Percentiles rank a stretch among this genome's conserved stretches.
These are phyloP conservation scores for Claviceps arundinis DNA, from an alignment of 2,329 filamentous ascomycete species.

Conservation along the genomic window DNA sequence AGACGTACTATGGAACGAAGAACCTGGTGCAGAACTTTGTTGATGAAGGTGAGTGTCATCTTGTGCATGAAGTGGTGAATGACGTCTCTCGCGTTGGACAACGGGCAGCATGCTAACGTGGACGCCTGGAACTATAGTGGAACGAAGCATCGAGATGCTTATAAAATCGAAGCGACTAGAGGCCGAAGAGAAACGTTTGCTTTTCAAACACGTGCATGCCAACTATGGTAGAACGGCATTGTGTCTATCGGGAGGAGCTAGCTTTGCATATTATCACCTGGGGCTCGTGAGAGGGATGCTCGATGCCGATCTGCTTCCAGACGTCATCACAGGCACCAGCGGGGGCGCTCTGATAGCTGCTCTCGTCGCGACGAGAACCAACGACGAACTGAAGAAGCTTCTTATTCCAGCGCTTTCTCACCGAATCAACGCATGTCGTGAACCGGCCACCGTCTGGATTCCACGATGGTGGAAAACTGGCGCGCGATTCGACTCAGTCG, in stretches of 20 bases:
- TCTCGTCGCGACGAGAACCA: conserved; percentile 75
- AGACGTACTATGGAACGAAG: conserved; percentile 98
- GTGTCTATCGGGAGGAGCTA: conserved; percentile 84
- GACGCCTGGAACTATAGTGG: conserved; percentile 31
- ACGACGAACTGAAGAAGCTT: conserved; percentile 76
- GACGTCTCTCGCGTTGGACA: background rate
- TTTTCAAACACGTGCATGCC: conserved; percentile 80
- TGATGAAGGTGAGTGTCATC: conserved; percentile 51
- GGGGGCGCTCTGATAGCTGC: conserved; percentile 84
- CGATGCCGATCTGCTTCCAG: conserved; percentile 72
- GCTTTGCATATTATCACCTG: conserved; percentile 94
- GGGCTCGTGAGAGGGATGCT: conserved; percentile 82
- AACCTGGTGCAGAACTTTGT: conserved; percentile 80
- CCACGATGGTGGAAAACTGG: conserved; percentile 84
- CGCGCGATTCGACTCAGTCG: conserved; percentile 82
- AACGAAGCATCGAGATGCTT: conserved; percentile 53
- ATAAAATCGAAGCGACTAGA: conserved; percentile 53
- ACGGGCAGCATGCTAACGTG: background rate
- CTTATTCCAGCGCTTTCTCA: conserved; percentile 77
- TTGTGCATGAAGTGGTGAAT: background rate
- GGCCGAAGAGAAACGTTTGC: conserved; percentile 57
- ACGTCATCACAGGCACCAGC: conserved; percentile 93
- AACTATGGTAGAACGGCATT: conserved; percentile 89
- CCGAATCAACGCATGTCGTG: conserved; percentile 74
- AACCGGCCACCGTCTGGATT: conserved; percentile 63